Conservation (phyloP, 2,329 filamentous ascomycete species). For the Xylariales sp. region DNA sequence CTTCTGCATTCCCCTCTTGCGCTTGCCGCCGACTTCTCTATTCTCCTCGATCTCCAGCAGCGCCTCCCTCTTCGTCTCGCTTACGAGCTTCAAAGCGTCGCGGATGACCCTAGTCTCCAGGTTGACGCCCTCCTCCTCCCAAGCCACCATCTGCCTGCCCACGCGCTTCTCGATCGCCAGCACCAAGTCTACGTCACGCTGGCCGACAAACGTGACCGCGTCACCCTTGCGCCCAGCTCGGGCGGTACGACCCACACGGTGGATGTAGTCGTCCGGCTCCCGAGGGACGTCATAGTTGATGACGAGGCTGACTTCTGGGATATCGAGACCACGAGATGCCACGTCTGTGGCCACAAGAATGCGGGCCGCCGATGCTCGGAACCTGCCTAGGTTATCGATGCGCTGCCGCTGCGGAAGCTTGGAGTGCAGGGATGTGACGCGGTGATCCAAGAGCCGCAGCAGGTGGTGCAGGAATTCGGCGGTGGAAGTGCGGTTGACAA, state of each 20-base stretch:
- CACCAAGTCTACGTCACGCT: conserved; percentile 88
- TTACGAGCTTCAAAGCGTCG: conserved; percentile 82
- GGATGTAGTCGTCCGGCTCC: conserved; percentile 97
- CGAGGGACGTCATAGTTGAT: conserved; percentile 94
- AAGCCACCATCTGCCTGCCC: conserved; percentile 74
- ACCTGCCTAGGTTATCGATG: conserved; percentile 82
- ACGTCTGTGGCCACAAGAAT: conserved; percentile 95
- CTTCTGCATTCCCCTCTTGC: conserved; percentile 59
- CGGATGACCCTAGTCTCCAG: conserved; percentile 85
- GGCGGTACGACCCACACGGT: conserved; percentile 91
- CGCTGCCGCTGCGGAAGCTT: conserved; percentile 80
- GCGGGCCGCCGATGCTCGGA: conserved; percentile 82
- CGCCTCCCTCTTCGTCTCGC: conserved; percentile 94
- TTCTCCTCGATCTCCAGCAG: conserved; percentile 88
- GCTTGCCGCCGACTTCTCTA: conserved; percentile 85
- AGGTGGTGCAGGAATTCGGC: conserved; percentile 87
- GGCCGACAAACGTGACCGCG: conserved; percentile 83
- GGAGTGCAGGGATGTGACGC: conserved; percentile 88
- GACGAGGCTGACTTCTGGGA: conserved; percentile 84
- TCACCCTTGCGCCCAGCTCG: conserved; percentile 83
- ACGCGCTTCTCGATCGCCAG: conserved; percentile 84
- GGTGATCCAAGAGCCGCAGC: conserved; percentile 78
- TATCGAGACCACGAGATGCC: conserved; percentile 89
- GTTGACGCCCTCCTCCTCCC: conserved; percentile 87
- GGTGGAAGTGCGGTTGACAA: conserved; percentile 87